phyloP scores from a whole-genome alignment of 495 filamentous ascomycete species.

The Rhypophila decipiens region DNA sequence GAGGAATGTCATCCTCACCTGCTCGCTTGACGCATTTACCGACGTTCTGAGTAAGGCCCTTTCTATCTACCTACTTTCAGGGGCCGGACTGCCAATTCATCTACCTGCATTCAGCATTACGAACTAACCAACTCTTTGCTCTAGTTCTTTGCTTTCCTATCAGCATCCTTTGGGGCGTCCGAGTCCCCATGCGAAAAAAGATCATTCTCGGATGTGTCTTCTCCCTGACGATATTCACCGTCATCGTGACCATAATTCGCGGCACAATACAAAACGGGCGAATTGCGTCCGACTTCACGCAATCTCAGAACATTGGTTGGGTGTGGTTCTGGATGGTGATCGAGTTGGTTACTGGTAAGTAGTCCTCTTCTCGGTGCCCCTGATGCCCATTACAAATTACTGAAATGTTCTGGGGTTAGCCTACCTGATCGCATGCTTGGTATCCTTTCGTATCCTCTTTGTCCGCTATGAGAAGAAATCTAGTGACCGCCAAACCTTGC shows the following conservation, averaged over 20 bases:
- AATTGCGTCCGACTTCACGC: neutral
- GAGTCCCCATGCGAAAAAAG: neutral
- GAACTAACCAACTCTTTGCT: no score
- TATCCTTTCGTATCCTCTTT: neutral
- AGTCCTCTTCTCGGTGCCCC: no score
- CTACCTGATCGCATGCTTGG: neutral
- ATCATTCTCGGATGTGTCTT: neutral
- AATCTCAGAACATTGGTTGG: neutral
- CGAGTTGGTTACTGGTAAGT: neutral
- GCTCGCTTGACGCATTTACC: neutral
- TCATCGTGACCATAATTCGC: neutral
- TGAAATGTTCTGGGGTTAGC: no score
- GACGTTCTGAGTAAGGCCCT: neutral
- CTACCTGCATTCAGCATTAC: no score
- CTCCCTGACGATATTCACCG: neutral
- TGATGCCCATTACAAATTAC: neutral
- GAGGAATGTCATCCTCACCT: neutral
- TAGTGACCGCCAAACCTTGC: neutral
- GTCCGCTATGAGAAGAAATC: neutral
- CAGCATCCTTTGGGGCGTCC: neutral
- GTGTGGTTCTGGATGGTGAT: neutral
- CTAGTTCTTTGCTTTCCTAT: neutral
- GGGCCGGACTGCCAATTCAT: neutral
- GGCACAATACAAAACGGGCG: neutral
- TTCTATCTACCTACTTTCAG: neutral